These are phyloP conservation scores for Cicer arietinum DNA, from an alignment of 306 rosid genomes.

Conservation along the genomic window DNA sequence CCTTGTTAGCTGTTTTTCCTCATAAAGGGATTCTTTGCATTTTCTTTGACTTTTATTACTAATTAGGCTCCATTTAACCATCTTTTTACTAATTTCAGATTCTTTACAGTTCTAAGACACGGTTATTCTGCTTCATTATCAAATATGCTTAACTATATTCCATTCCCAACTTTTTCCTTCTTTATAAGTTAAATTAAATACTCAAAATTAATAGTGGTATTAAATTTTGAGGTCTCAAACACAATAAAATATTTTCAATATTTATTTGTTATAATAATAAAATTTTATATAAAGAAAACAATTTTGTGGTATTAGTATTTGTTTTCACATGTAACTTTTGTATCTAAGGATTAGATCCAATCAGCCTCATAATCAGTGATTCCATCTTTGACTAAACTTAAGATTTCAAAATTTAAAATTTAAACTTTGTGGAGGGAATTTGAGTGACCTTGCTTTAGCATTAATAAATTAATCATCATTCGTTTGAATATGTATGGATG, in stretches of 20 bases:
- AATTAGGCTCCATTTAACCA: slow-evolving; percentile 32
- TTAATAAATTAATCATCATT: slow-evolving; percentile 20
- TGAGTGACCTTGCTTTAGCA: slow-evolving; percentile 15
- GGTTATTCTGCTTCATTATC: slow-evolving; percentile 5
- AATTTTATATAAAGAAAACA: background rate
- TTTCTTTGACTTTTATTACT: slow-evolving; percentile 33
- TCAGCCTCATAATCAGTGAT: slow-evolving; percentile 44
- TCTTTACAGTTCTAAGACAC: slow-evolving; percentile 37
- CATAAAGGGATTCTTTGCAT: slow-evolving; percentile 16
- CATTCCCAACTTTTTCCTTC: background rate
- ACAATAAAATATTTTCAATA: background rate
- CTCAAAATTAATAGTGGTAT: background rate
- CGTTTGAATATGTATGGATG: slow-evolving; percentile 19
- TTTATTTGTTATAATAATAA: background rate
- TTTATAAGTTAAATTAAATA: background rate
- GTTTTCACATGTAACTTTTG: slow-evolving; percentile 36
- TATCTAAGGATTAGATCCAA: slow-evolving; percentile 15
- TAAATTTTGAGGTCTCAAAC: background rate
- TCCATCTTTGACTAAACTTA: slow-evolving; percentile 32
- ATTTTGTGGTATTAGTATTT: background rate
- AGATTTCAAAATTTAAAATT: slow-evolving; percentile 39
- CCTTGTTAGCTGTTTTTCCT: slow-evolving; percentile 35
- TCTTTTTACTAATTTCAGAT: slow-evolving; percentile 40
- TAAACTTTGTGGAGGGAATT: slow-evolving; percentile 34
- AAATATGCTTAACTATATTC: slow-evolving; percentile 27